Percentiles rank a stretch among this genome's conserved stretches.
Conservation (phyloP, 192 early-diverging fungal genomes). For the Coemansia sp. region DNA sequence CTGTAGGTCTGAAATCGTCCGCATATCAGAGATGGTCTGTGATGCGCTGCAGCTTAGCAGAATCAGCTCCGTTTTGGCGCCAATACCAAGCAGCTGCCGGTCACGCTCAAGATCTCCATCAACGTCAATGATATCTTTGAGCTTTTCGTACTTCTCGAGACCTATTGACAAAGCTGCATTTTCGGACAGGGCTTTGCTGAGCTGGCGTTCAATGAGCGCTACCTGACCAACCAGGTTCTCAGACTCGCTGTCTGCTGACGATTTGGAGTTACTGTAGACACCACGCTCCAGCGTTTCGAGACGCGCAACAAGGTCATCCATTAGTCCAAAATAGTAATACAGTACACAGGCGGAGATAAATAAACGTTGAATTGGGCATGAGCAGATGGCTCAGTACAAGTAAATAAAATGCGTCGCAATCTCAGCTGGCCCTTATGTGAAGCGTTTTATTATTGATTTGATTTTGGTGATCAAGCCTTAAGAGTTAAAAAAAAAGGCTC, state of each 20-base stretch:
- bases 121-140: slow-evolving; percentile 42
- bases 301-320: slow-evolving; percentile 33
- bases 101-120: slow-evolving; percentile 48
- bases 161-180: slow-evolving; percentile 22
- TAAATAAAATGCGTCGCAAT: no score
- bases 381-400: no score
- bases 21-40: slow-evolving; percentile 35
- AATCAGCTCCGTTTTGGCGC: slow-evolving; percentile 44
- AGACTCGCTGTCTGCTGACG: not conserved
- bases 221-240: slow-evolving; percentile 32
- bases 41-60: slow-evolving; percentile 31
- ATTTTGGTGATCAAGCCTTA: no score
- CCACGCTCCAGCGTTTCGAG: slow-evolving; percentile 42
- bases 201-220: slow-evolving; percentile 29
- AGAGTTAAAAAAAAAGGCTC: no score
- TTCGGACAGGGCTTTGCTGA: slow-evolving; percentile 24
- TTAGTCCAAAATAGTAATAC: slow-evolving; percentile 3
- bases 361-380: no score
- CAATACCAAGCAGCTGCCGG: slow-evolving; percentile 39
- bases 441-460: no score
- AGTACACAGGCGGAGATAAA: no score
- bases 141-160: slow-evolving; percentile 46
- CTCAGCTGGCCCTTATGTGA: no score
- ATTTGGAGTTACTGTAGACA: slow-evolving; percentile 21
- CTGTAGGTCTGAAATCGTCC: slow-evolving; percentile 39